Conservation (phyloP, 2,329 filamentous ascomycete species). For the Ophiostoma ips region DNA sequence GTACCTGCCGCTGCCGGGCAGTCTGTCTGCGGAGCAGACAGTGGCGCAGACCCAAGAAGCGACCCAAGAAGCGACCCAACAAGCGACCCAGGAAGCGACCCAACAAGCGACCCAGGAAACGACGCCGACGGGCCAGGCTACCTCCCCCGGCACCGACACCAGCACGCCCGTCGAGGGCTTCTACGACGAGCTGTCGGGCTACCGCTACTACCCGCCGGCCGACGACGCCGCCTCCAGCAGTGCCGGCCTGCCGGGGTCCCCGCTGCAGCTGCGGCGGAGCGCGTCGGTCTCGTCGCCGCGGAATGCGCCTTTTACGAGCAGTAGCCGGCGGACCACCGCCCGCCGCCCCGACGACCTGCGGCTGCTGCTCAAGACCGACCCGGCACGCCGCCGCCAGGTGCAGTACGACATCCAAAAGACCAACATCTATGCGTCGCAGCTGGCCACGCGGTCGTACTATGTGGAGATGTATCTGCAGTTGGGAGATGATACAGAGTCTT, state of each 20-base stretch:
- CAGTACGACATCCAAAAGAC: slow-evolving; percentile 87
- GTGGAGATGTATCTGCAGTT: slow-evolving; percentile 77
- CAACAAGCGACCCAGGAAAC: too few relatives aligned
- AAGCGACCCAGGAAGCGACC: not conserved
- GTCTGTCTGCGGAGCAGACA: not conserved
- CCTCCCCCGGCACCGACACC: not conserved
- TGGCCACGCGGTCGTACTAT: slow-evolving; percentile 70
- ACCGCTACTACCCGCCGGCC: slow-evolving; percentile 37
- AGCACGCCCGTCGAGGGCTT: slow-evolving; percentile 14
- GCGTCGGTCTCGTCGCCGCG: not conserved
- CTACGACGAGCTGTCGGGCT: slow-evolving; percentile 31
- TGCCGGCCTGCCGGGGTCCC: slow-evolving; percentile 19
- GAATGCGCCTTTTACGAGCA: too few relatives aligned
- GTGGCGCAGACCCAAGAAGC: not conserved
- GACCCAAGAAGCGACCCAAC: not conserved
- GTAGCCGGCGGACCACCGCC: slow-evolving; percentile 18
- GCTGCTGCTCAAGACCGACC: slow-evolving; percentile 33
- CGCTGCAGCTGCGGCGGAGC: not conserved
- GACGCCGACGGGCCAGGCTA: too few relatives aligned
- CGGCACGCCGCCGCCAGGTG: slow-evolving; percentile 38
- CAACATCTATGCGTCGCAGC: slow-evolving; percentile 71
- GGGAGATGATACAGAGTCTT: too few relatives aligned
- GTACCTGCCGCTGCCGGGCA: slow-evolving; percentile 13
- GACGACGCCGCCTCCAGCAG: not conserved
- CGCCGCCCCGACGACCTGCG: slow-evolving; percentile 34